Base-by-base conservation (phyloP, 305 asterid genomes). In the Fraxinus baroniana region DNA sequence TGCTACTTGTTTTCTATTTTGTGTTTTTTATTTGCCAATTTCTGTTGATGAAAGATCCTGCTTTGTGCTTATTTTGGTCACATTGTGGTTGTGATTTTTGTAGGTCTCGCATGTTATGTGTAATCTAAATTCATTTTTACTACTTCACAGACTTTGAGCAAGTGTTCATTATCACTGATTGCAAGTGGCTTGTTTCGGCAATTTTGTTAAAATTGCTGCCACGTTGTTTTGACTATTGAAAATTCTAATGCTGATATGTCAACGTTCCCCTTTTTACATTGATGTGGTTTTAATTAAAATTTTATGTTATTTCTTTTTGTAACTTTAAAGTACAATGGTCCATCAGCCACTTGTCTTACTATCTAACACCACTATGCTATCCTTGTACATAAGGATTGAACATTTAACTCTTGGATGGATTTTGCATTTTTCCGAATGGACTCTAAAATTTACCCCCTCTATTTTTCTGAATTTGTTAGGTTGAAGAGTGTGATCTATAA, bases 401-500 rank as follows among this genome's bases (percentile, higher is more conserved):
- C 35, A 32, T 75, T 70, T 37, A 26, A 66, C 75, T 77, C 68
- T 68, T 9, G 24, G 57, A 75, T 46, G 78, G 70, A 24, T 30
- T 0, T 64, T 7, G 74, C 74, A 26, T 62, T 41, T 73, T 70
- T 66, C 26, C 35, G 80, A 68, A 77, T 79, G 87, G 82, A 73
- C 28, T 76, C 13, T 28, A 68, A 44, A 71, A 71, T 68, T 74
- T 83, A 66, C 76, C 81, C 80, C 12, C 36, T 80, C 36, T 17
- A 79, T 74, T 41, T 82, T 85, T 28, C 77, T 72, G 41, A 4
- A 84, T 74, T 88, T 84, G 44, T 77, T 68, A 93, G 97, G 95
- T 80, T 93, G 85, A 94, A 89, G 88, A 96, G 92, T 62, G 94
- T 94, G 86, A 94, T 93, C 84, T 52, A 89, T 89, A 90, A 91